Percentiles rank a stretch among this genome's conserved stretches.
Evolutionary conservation across 75 land plant species (phyloP).

Genomic region (Isoetes taiwanensis): DNA sequence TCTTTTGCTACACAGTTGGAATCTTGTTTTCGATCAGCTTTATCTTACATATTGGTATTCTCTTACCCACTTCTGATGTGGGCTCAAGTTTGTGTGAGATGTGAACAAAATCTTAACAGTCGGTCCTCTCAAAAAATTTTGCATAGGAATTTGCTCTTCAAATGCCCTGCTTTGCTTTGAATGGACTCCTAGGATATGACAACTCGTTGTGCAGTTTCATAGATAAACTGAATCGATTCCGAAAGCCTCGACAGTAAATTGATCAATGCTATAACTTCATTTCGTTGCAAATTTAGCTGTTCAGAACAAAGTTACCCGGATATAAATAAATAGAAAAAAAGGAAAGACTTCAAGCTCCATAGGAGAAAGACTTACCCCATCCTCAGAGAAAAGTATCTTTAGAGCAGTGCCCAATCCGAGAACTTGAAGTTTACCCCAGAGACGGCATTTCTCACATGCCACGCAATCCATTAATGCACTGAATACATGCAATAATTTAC

Average conservation of each 20-base stretch:
- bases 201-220: slow-evolving; percentile 40
- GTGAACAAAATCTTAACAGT: no score
- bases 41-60: no score
- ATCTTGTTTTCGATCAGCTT: no score
- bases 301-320: not conserved
- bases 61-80: no score
- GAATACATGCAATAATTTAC: no score
- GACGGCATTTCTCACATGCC: slow-evolving; percentile 92
- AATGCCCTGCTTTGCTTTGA: no score
- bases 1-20: no score
- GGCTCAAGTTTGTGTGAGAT: no score
- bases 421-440: slow-evolving; percentile 98
- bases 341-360: not conserved
- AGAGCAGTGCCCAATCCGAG: slow-evolving; percentile 92
- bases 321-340: not conserved
- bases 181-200: no score
- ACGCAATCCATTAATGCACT: slow-evolving; percentile 97
- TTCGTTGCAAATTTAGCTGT: slow-evolving; percentile 73
- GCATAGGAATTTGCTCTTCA: no score
- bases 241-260: slow-evolving; percentile 75
- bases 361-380: slow-evolving; percentile 15
- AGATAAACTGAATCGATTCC: slow-evolving; percentile 55
- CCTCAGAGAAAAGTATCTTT: slow-evolving; percentile 71
- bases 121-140: no score
- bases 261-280: slow-evolving; percentile 85